phyloP scores from a whole-genome alignment of 371 early-diverging fungal genomes.

The Syncephalastrum sp. region DNA sequence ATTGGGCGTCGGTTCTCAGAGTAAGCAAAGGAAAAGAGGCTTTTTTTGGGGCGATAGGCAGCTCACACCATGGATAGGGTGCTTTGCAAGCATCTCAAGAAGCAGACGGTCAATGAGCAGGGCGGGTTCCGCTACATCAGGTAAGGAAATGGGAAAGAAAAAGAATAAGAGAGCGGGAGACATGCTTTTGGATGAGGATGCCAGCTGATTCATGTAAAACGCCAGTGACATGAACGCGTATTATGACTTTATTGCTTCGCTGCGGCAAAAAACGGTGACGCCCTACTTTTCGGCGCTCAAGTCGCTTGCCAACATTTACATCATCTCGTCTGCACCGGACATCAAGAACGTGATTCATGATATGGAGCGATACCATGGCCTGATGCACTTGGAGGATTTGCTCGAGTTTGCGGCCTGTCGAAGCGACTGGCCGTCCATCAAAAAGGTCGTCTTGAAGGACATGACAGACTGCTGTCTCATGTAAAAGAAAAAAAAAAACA shows the following conservation, averaged over 20 bases:
- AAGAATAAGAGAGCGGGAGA: neutral
- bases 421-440: slow-evolving; percentile 85
- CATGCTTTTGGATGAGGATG: too few species aligned
- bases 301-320: slow-evolving; percentile 89
- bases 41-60: neutral
- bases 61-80: slow-evolving; percentile 31
- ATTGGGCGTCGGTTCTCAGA: slow-evolving; percentile 85
- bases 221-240: slow-evolving; percentile 86
- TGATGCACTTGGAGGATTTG: slow-evolving; percentile 86
- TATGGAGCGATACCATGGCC: slow-evolving; percentile 78
- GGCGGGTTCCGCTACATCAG: slow-evolving; percentile 83
- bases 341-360: slow-evolving; percentile 86
- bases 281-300: slow-evolving; percentile 86
- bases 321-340: slow-evolving; percentile 81
- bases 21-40: slow-evolving; percentile 37
- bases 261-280: slow-evolving; percentile 70
- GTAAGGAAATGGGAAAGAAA: slow-evolving; percentile 35
- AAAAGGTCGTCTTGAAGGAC: slow-evolving; percentile 81
- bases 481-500: slow-evolving; percentile 27
- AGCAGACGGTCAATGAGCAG: slow-evolving; percentile 72
- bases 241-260: slow-evolving; percentile 53
- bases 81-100: slow-evolving; percentile 78
- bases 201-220: neutral
- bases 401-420: slow-evolving; percentile 89
- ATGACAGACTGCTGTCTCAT: slow-evolving; percentile 64